Evolutionary conservation across 306 rosid species (phyloP), one percentile per base, ranked within the genome.

Genomic region (Myrica gale): DNA sequence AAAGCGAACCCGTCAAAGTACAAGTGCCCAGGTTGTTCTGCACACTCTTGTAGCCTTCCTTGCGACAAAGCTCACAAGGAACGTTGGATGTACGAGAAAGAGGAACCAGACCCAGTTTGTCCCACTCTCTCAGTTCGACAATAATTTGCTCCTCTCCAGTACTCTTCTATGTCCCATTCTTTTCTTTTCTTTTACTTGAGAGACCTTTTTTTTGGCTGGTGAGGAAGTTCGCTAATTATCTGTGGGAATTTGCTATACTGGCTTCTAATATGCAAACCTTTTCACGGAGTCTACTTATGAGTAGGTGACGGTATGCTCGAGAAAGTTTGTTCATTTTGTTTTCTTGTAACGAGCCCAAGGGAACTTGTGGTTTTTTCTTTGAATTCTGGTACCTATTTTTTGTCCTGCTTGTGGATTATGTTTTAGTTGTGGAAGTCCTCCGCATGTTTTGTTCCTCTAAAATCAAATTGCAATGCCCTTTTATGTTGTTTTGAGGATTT

Each of bases 11-110:
- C 89, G 12, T 89, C 85, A 11, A 92, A 88, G 73, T 96, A 90
- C 83, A 92, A 84, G 74, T 96, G 99, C 73, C 99, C 99, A 1
- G 88, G 92, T 44, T 96, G 98, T 84, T 88, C 93, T 44, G 12
- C 79, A n/a, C 90, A 87, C 63, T 88, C 98, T 37, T 96, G 98
- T 71, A 76, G 93, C 75, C 95, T 94, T 10, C 77, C 85, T 16
- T 95, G 98, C 80, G 97, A 92, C 45, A 95, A 95, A 69, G 84
- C 90, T 45, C 99, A 95, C 88, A 95, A 95, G 79, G 75, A 21
- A 43, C 93, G 88, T 86, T 9, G 88, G 89, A 21, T 95, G 99
- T 73, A 88, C 79, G 0, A 98, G 99, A 19, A 90, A 87, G 84
- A 89, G 97, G 83, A 77, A 74, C 57, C 91, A 76, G 72, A 87